Base-by-base conservation (phyloP, 805 yeast species). In the Kodamaea hsintzibuensis region DNA sequence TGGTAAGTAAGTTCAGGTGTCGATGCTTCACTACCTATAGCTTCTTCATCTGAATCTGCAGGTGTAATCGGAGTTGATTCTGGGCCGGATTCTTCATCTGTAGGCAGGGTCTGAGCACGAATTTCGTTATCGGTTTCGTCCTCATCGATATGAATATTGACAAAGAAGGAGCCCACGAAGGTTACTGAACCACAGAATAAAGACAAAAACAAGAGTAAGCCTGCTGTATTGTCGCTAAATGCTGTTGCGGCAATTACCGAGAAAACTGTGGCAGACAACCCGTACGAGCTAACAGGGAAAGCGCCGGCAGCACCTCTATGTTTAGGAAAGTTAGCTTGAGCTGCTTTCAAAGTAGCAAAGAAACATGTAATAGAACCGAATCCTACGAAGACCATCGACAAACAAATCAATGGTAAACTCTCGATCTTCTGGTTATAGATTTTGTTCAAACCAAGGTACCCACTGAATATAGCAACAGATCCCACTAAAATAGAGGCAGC, bases 301-400 rank as follows among this genome's bases (percentile, higher is more conserved):
- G 89, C 85, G 16, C 85, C 85, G 1, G 91, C 91, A 6, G 83
- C 74, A 18, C 91, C 95, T 62, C 87, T 76, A 62, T 85, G 83
- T 27, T 80, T 70, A 0, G 93, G 93, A 59, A 88, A 88, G 62
- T 88, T 88, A 1, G 86, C 62, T 33, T 82, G 82, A 1, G 82
- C 76, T 1, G 82, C 81, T 56, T 82, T 83, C 58, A 83, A 67
- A 10, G 76, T 67, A 68, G 89, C 79, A 27, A 88, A 80, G 62
- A 80, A 87, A 55, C 82, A 79, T 1, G 84, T 82, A 8, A 83
- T 82, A 0, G 91, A 85, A 0, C 91, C 90, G 58, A 84, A 80
- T 0, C 91, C 89, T n/a, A 82, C 76, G 33, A 76, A 63, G 0
- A 70, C 66, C 74, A 86, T 75, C 3, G 86, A 80, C 2, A 78